Evolutionary conservation across 768 basidiomycete species (phyloP).

Genomic region (Sarcomyxa edulis): DNA sequence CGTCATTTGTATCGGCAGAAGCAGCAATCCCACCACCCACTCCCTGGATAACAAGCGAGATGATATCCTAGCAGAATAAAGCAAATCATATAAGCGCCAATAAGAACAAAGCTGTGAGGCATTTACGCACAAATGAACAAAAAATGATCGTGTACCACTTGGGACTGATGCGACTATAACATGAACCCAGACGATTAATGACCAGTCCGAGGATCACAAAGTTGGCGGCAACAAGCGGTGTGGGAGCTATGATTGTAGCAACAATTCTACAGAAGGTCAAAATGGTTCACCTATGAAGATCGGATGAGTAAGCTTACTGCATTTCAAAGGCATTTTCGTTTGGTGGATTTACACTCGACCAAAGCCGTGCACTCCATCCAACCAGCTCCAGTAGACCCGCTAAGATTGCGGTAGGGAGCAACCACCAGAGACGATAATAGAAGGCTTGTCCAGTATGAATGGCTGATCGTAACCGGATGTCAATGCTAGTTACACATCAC

Average conservation of each 20-base stretch:
- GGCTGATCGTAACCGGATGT: too few species aligned
- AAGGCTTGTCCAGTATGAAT: constrained; percentile 40
- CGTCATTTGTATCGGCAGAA: constrained; percentile 15
- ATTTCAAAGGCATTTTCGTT: constrained; percentile 26
- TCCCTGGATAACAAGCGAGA: constrained; percentile 61
- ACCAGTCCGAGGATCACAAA: constrained; percentile 50
- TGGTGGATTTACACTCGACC: constrained; percentile 33
- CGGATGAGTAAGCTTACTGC: constrained; percentile 34
- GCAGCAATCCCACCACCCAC: constrained; percentile 57
- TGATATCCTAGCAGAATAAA: constrained; percentile 39
- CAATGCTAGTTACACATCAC: too few species aligned
- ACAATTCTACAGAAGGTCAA: constrained; percentile 25
- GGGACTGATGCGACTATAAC: constrained; percentile 45
- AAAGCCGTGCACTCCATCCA: constrained; percentile 53
- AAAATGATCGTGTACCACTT: constrained; percentile 35
- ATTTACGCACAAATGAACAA: constrained; percentile 28
- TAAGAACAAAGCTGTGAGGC: not conserved
- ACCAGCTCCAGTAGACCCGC: constrained; percentile 45
- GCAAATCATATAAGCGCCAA: not conserved
- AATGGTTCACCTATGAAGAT: not conserved
- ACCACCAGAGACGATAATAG: constrained; percentile 44
- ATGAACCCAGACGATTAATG: constrained; percentile 35
- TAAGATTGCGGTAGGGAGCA: constrained; percentile 42
- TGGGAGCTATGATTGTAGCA: constrained; percentile 47
- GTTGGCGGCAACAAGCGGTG: constrained; percentile 50